Percentiles rank a stretch among this genome's conserved stretches.
These are phyloP conservation scores for Cladophialophora exuberans DNA, from an alignment of 2,329 filamentous ascomycete species.

Conservation along the genomic window DNA sequence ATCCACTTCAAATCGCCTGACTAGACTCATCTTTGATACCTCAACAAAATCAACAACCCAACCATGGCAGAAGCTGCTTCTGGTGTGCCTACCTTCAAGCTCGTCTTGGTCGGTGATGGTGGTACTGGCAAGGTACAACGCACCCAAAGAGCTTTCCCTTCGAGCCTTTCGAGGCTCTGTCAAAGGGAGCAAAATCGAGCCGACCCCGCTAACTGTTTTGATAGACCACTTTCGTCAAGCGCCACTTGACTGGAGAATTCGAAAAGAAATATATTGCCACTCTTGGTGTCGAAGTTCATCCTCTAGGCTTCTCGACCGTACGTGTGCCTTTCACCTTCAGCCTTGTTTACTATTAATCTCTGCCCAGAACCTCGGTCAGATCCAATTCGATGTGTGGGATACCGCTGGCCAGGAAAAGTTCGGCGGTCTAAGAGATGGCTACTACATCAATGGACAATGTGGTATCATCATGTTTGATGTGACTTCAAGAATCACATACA, in stretches of 20 bases:
- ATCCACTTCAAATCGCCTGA: slow-evolving; percentile 33
- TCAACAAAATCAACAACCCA: slow-evolving; percentile 28
- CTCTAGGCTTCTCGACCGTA: slow-evolving; percentile 97
- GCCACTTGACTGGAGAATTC: slow-evolving; percentile 99
- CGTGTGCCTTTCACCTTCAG: slow-evolving; percentile 48
- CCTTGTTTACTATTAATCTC: slow-evolving; percentile 20
- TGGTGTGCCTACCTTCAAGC: slow-evolving; percentile 87
- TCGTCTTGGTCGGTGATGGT: slow-evolving; percentile 98
- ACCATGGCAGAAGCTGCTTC: slow-evolving; percentile 65
- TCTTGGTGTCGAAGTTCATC: slow-evolving; percentile 98
- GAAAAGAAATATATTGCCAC: slow-evolving; percentile 99
- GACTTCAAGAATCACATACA: slow-evolving; percentile 99
- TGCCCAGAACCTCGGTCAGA: slow-evolving; percentile 80
- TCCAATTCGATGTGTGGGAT: slow-evolving; percentile 99
- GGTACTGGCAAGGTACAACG: slow-evolving; percentile 91
- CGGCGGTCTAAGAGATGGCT: slow-evolving; percentile 96
- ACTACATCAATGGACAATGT: slow-evolving; percentile 99
- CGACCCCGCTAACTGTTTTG: slow-evolving; percentile 15
- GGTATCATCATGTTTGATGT: slow-evolving; percentile 99
- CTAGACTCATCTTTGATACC: slow-evolving; percentile 29
- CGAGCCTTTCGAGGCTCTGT: background rate
- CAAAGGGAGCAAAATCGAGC: background rate
- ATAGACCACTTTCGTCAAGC: slow-evolving; percentile 99
- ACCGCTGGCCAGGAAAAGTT: slow-evolving; percentile 99
- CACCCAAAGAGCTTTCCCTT: background rate